Evolutionary conservation across 2,329 filamentous ascomycete genomes (phyloP), one percentile per base, ranked within the genome.

Genomic region (Aspergillus aculeatus): DNA sequence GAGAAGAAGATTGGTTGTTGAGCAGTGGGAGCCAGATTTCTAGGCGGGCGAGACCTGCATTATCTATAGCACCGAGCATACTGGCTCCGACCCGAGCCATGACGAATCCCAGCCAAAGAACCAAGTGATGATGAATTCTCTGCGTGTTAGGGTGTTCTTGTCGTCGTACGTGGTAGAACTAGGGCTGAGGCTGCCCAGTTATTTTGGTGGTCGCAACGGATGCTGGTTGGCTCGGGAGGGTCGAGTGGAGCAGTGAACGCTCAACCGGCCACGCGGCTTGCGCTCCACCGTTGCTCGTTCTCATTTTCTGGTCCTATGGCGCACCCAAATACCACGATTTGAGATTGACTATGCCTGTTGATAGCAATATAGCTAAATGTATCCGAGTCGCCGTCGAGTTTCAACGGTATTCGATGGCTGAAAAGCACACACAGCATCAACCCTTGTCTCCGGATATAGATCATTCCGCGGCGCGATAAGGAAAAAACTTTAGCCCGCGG

Each of bases 191-290:
- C 53, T 55, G 47, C 21, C 41, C 26, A 26, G 47, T 55, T 55
- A 55, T 55, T 55, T 48, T 55, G 47, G 47, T 48, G 47, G 26
- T 10, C 44, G n/a, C 16, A 19, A 19, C 10, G 19, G 11, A 19
- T 14, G 26, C 41, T 48, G 53, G 47, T 55, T 55, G 53, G 53
- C 21, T 21, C 53, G 53, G 29, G 26, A 47, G n/a, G 31, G 11
- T 24, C 41, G 26, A 48, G 41, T 55, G 53, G 53, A 29, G n/a
- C 53, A 29, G 19, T 41, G 53, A 41, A 41, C 53, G 47, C 53
- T 48, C 53, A 55, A 52, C 26, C 53, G 53, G 53, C 53, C 53
- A 55, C 53, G 53, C 53, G 53, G 53, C 53, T 47, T 47, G 41
- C 21, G 41, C 38, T 35, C 53, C 53, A 55, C 53, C 11, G n/a